Evolutionary conservation across 2,329 filamentous ascomycete species (phyloP).

Genomic region (Lecanoromycetidae sp.): DNA sequence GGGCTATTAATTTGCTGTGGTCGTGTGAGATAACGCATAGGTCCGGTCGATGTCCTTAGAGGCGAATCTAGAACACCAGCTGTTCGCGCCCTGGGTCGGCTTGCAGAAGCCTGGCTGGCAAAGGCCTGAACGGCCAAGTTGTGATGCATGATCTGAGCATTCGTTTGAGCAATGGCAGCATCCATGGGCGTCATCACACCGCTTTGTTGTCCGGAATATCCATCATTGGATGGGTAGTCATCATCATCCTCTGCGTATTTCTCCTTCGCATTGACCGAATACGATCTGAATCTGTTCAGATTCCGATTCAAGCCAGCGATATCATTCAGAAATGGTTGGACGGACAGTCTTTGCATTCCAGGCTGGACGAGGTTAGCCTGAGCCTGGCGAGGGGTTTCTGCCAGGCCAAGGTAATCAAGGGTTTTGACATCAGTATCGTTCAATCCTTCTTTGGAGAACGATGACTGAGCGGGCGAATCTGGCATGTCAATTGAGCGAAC

Average conservation of each 20-base stretch:
- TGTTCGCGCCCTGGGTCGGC: conserved; percentile 76
- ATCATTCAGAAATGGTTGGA: conserved; percentile 58
- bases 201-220: conserved; percentile 45
- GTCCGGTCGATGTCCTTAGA: conserved; percentile 57
- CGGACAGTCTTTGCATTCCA: conserved; percentile 37
- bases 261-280: conserved; percentile 97
- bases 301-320: conserved; percentile 65
- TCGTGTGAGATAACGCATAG: conserved; percentile 51
- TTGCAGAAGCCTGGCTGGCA: conserved; percentile 69
- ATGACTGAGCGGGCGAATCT: conserved; percentile 73
- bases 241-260: conserved; percentile 85
- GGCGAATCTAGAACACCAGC: conserved; percentile 81
- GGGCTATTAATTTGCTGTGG: conserved; percentile 61
- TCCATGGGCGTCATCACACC: conserved; percentile 48
- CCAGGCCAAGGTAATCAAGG: conserved; percentile 86
- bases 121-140: conserved; percentile 90
- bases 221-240: conserved; percentile 47
- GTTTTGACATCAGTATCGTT: conserved; percentile 85
- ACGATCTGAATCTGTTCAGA: conserved; percentile 82
- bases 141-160: conserved; percentile 68
- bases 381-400: conserved; percentile 77
- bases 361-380: conserved; percentile 59
- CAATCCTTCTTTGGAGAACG: conserved; percentile 72
- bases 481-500: conserved; percentile 79
- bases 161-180: conserved; percentile 46